Base-by-base conservation (phyloP, 108 stramenopile genomes). In the Skeletonema marinoi region DNA sequence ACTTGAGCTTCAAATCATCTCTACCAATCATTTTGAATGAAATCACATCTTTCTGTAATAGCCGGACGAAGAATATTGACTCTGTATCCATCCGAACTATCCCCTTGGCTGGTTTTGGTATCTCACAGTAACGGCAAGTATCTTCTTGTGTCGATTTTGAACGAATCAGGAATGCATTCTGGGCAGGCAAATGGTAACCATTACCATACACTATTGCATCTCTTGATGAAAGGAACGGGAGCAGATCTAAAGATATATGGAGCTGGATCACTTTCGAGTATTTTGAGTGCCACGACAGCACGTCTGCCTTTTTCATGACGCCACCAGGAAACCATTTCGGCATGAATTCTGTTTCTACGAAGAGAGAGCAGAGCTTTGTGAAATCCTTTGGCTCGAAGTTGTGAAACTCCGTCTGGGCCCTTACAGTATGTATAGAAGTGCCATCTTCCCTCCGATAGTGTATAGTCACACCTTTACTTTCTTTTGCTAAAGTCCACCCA, bases 101-200 rank as follows among this genome's bases (percentile, higher is more conserved):
- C 3, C 70, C 70, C 32, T 63, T 71, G 1, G 61, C 46, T 8
- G 70, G 44, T n/a, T 32, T 41, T 44, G 75, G 75, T 7, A 77
- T 51, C 2, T 77, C 62, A 32, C 75, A 77, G 29, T 71, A 41
- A 3, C 70, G 71, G 30, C 73, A 74, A 4, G 65, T 19, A 14
- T 58, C 51, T 21, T 74, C 73, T 32, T 65, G 46, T 32, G 65
- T 66, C 4, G 75, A 72, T 44, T 63, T 71, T 4, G 75, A 72
- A 17, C 70, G 60, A 32, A 77, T 77, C 2, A 77, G 44, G 42
- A 77, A 71, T 25, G 75, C 75, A 77, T 77, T 75, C 1, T 65
- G 69, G 61, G 59, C 75, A 12, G 75, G 70, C 13, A 77, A 60
- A 25, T 77, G 75, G 29, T 48, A 77, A 32, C 75, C 75, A 46